Conservation (phyloP, 2,329 filamentous ascomycete genomes). For the Harringtonia lauricola region DNA sequence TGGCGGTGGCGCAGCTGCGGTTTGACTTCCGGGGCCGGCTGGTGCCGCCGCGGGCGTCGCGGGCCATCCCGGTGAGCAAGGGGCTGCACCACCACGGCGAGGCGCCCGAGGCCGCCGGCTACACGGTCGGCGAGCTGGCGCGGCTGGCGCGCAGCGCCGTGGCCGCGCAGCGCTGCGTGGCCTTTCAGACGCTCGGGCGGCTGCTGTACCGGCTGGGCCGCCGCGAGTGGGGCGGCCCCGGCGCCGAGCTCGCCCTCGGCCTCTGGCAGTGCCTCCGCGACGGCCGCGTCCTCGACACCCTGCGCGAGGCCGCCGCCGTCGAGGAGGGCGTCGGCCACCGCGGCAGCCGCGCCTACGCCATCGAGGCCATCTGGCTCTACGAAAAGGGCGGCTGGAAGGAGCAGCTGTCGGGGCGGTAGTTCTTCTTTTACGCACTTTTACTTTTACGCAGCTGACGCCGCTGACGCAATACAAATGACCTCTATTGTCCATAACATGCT, state of each 20-base stretch:
- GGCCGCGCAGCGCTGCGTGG: slow-evolving; percentile 77
- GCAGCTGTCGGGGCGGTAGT: slow-evolving; percentile 38
- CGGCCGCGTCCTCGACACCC: slow-evolving; percentile 62
- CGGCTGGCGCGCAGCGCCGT: slow-evolving; percentile 71
- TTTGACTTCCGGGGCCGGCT: slow-evolving; percentile 81
- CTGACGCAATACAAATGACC: too few species aligned
- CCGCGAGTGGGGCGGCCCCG: slow-evolving; percentile 54
- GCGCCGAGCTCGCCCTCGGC: slow-evolving; percentile 52
- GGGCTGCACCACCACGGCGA: slow-evolving; percentile 91
- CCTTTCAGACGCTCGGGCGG: slow-evolving; percentile 81
- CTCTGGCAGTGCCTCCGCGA: slow-evolving; percentile 75
- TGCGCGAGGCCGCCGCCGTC: slow-evolving; percentile 62
- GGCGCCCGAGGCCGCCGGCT: slow-evolving; percentile 86
- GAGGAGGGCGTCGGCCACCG: slow-evolving; percentile 58
- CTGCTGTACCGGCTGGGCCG: slow-evolving; percentile 73
- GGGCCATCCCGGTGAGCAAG: slow-evolving; percentile 62
- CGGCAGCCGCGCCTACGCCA: slow-evolving; percentile 73
- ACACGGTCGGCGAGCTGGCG: slow-evolving; percentile 80
- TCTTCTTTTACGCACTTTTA: too few species aligned
- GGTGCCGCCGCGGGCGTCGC: slow-evolving; percentile 63
- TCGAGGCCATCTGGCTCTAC: slow-evolving; percentile 80
- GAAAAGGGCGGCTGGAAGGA: slow-evolving; percentile 61
- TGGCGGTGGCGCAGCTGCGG: slow-evolving; percentile 68
- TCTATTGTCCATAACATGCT: too few species aligned
- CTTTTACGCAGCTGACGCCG: too few species aligned